Conservation (phyloP, 306 rosid genomes). For the Cajanus cajan region DNA sequence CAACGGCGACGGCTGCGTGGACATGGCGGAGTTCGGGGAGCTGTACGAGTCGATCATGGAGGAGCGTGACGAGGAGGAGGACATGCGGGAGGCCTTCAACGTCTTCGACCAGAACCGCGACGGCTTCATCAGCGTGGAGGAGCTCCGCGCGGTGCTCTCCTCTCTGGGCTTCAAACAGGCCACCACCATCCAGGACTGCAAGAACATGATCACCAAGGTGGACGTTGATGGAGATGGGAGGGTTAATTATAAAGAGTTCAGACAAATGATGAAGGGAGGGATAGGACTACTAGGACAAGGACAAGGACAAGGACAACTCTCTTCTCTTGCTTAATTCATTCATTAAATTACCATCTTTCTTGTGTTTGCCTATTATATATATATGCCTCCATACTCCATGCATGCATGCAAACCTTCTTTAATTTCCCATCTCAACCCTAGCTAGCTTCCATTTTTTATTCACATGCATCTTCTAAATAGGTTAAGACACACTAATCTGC, state of each 20-base stretch:
- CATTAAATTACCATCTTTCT: no score
- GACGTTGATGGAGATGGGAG: conserved; percentile 85
- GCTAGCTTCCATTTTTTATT: no score
- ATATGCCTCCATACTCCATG: no score
- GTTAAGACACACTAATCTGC: no score
- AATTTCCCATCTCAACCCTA: no score
- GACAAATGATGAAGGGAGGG: conserved; percentile 86
- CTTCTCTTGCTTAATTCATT: conserved; percentile 36
- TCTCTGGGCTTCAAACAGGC: conserved; percentile 82
- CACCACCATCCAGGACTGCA: conserved; percentile 67
- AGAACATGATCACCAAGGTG: conserved; percentile 78
- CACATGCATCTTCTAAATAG: no score
- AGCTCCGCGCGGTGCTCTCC: conserved; percentile 57
- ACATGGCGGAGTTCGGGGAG: conserved; percentile 63
- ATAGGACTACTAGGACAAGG: no score
- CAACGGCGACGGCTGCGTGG: conserved; percentile 71
- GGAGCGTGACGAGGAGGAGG: conserved; percentile 64
- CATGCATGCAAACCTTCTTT: no score
- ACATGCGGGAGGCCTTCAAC: conserved; percentile 82
- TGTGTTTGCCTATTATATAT: no score
- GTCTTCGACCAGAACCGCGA: conserved; percentile 85
- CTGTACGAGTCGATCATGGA: conserved; percentile 67
- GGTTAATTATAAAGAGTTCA: conserved; percentile 77
- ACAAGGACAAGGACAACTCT: no score
- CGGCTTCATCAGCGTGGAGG: conserved; percentile 83